Percentiles rank a stretch among this genome's conserved stretches.
phyloP scores from a whole-genome alignment of 1,284 basidiomycete species.

The Kalmanozyma brasiliensis region DNA sequence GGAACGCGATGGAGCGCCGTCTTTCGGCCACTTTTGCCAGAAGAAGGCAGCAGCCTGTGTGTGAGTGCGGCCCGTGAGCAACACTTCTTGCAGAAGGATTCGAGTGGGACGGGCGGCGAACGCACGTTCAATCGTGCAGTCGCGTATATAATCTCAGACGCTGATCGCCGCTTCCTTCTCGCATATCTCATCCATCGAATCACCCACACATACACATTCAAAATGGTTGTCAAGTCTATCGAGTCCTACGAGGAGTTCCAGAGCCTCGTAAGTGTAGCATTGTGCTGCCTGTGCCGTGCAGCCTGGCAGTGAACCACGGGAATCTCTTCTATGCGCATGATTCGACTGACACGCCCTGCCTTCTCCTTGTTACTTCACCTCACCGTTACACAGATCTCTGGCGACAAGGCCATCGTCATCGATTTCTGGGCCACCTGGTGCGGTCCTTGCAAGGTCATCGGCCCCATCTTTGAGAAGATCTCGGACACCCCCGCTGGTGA shows the following conservation, averaged over 20 bases:
- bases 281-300: background rate
- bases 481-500: constrained; percentile 66
- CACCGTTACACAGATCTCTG: constrained; percentile 69
- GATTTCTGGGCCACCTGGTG: constrained; percentile 69
- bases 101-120: background rate
- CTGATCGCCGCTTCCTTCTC: background rate
- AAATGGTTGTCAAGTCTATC: constrained; percentile 71
- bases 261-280: constrained; percentile 69
- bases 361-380: background rate
- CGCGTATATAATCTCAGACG: constrained; percentile 10
- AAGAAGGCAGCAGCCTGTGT: background rate
- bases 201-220: constrained; percentile 5
- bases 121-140: constrained; percentile 3
- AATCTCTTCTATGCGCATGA: no score
- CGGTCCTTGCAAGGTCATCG: constrained; percentile 77
- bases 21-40: no score
- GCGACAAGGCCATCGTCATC: constrained; percentile 70
- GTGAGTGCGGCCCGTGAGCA: background rate
- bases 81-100: constrained; percentile 1
- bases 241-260: constrained; percentile 73
- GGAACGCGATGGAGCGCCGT: constrained; percentile 11
- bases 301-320: no score
- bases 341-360: no score
- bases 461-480: constrained; percentile 81
- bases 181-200: background rate